These are phyloP conservation scores for Ormosia semicastrata DNA, from an alignment of 306 rosid species.

Conservation along the genomic window DNA sequence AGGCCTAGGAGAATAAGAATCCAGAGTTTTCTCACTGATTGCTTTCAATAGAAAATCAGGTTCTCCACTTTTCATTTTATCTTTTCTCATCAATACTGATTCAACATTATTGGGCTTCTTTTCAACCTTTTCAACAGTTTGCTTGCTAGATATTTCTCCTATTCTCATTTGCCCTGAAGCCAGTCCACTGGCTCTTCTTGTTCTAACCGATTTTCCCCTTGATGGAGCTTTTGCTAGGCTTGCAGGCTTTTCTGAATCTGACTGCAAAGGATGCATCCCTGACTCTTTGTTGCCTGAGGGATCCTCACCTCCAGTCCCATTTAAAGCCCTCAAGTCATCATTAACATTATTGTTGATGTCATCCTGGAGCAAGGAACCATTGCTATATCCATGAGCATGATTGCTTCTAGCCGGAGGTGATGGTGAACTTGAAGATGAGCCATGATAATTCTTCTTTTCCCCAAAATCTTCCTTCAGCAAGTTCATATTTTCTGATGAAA, in stretches of 20 bases:
- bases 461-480: conserved; percentile 29
- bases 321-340: conserved; percentile 38
- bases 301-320: conserved; percentile 36
- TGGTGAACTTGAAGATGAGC: conserved; percentile 41
- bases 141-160: conserved; percentile 41
- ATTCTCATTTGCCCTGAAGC: conserved; percentile 30
- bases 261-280: conserved; percentile 21
- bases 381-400: conserved; percentile 44
- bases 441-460: conserved; percentile 36
- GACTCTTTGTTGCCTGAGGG: conserved; percentile 33
- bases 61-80: conserved; percentile 41
- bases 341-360: conserved; percentile 28
- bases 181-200: conserved; percentile 54
- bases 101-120: conserved; percentile 38
- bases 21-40: conserved; percentile 29
- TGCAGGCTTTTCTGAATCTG: conserved; percentile 39
- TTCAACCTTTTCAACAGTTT: conserved; percentile 39
- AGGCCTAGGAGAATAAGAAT: conserved; percentile 24
- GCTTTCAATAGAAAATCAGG: conserved; percentile 26
- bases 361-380: conserved; percentile 33
- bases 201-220: conserved; percentile 87
- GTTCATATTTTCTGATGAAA: conserved; percentile 31
- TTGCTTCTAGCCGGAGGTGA: conserved; percentile 37
- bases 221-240: conserved; percentile 40
- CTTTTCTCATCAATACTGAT: conserved; percentile 39